Evolutionary conservation across 2,329 filamentous ascomycete genomes (phyloP).

Genomic region (Chaetomium strumarium): DNA sequence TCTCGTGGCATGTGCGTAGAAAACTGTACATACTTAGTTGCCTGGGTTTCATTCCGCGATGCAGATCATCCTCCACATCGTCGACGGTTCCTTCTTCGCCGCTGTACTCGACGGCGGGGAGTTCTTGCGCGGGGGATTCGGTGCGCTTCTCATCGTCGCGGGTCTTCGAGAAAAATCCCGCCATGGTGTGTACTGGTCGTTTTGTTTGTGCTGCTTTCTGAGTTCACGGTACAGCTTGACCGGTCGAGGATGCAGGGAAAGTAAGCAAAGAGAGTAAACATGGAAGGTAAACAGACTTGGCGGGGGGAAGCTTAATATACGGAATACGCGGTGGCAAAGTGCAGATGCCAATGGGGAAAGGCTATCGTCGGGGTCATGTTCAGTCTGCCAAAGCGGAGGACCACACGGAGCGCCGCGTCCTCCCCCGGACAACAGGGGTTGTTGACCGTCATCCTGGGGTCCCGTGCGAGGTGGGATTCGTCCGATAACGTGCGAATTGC

Average conservation of each 20-base stretch:
- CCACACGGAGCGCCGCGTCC: not conserved
- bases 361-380: not conserved
- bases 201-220: not conserved
- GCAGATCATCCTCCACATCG: slow-evolving; percentile 25
- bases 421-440: no score
- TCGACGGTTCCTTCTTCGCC: slow-evolving; percentile 21
- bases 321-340: not conserved
- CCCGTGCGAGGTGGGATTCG: not conserved
- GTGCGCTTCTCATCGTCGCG: slow-evolving; percentile 19
- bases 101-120: slow-evolving; percentile 5
- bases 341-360: not conserved
- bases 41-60: slow-evolving; percentile 29
- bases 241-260: not conserved
- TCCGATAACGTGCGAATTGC: not conserved
- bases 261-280: not conserved
- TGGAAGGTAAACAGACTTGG: not conserved
- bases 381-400: slow-evolving; percentile 9
- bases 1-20: not conserved
- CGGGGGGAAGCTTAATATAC: slow-evolving; percentile 1
- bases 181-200: slow-evolving; percentile 7
- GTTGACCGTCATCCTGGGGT: no score
- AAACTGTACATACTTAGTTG: slow-evolving; percentile 24
- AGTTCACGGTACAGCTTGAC: not conserved
- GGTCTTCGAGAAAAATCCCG: slow-evolving; percentile 9
- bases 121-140: slow-evolving; percentile 11